Evolutionary conservation across 768 basidiomycete genomes (phyloP), one percentile per base, ranked within the genome.

Genomic region (Crepidotus variabilis): DNA sequence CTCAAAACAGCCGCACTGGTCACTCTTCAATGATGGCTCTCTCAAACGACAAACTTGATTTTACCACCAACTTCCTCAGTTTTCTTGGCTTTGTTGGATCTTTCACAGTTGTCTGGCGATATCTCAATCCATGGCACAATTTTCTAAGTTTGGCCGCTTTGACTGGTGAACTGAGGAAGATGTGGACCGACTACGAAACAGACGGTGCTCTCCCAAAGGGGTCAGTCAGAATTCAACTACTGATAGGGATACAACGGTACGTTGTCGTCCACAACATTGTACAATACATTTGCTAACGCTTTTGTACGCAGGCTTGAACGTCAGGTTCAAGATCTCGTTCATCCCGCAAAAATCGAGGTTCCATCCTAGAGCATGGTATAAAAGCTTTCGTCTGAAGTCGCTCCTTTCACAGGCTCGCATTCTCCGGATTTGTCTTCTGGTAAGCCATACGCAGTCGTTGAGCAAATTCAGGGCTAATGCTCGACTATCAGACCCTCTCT

Each of bases 81-180:
- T 43, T 51, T 21, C 49, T 56, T 32, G 49, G 48, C 2, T 51
- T 56, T 20, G 20, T 50, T 16, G 55, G 47, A 32, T 50, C 55
- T 2, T 28, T 14, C 24, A 50, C 50, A 10, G 22, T 48, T 10
- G 14, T 45, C 21, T 1, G 45, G 23, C 35, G 50, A 21, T 56
- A 51, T 45, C 24, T 51, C 9, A 51, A 56, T 49, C 55, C 55
- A 21, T 18, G 22, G 24, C 8, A 21, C n/a, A 24, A 45, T 39
- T 56, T 50, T 43, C 28, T 51, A n/a, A 8, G 39, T 33, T 43
- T 56, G 22, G 55, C 55, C 23, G 55, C 50, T 35, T 14, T 43
- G n/a, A 36, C 50, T 13, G 39, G 22, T 23, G 48, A 56, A 16
- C 14, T 56, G 11, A 36, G 35, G 48, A 34, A 45, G 50, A 32